Evolutionary conservation across 345 rosid species (phyloP).

Genomic region (Bruguiera gymnorhiza): DNA sequence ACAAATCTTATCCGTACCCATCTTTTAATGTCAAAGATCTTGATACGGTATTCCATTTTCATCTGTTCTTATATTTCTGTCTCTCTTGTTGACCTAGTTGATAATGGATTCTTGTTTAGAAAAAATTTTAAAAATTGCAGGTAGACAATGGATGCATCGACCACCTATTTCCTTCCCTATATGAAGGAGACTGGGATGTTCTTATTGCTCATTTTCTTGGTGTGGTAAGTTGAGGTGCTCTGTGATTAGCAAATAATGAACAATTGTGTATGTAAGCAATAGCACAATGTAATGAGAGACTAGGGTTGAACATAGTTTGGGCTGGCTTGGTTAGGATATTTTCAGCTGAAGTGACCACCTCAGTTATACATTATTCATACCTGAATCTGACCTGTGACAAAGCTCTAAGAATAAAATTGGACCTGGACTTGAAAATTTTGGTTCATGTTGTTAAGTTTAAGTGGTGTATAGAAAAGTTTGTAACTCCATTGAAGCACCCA

Average conservation of each 20-base stretch:
- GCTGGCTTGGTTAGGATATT: too few relatives aligned
- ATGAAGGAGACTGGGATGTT: slow-evolving; percentile 87
- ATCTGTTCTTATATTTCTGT: neutral
- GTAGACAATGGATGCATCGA: slow-evolving; percentile 94
- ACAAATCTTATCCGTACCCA: slow-evolving; percentile 80
- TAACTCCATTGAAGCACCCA: too few relatives aligned
- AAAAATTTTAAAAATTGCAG: slow-evolving; percentile 29
- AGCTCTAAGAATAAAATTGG: too few relatives aligned
- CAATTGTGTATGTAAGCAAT: neutral
- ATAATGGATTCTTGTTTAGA: too few relatives aligned
- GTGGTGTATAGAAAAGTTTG: too few relatives aligned
- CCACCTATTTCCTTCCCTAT: slow-evolving; percentile 64
- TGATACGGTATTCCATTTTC: slow-evolving; percentile 55
- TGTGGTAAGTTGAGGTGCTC: slow-evolving; percentile 51
- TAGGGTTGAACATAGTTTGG: too few relatives aligned
- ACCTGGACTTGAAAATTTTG: too few relatives aligned
- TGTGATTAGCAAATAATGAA: neutral
- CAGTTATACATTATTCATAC: too few relatives aligned
- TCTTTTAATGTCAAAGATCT: slow-evolving; percentile 95
- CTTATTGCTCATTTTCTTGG: slow-evolving; percentile 97
- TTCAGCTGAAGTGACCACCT: too few relatives aligned
- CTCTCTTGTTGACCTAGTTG: neutral
- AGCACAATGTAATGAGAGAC: too few relatives aligned
- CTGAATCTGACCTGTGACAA: too few relatives aligned
- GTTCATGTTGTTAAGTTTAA: too few relatives aligned